Conservation (phyloP, 768 basidiomycete genomes). For the Boletus huronensis region DNA sequence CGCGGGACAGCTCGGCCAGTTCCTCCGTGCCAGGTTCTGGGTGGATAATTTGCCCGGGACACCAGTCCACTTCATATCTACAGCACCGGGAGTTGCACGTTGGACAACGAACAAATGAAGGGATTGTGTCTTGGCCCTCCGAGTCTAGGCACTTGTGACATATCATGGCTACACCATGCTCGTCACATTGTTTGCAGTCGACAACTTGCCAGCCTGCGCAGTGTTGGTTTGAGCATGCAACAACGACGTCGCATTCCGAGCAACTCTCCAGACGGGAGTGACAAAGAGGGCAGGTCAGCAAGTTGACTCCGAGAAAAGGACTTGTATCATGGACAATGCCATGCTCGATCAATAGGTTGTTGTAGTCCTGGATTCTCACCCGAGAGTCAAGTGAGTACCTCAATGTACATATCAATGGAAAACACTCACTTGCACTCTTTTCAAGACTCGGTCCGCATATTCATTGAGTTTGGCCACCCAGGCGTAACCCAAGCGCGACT, state of each 20-base stretch:
- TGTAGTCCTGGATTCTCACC: neutral
- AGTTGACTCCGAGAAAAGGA: neutral
- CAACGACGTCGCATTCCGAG: neutral
- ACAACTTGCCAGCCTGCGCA: neutral
- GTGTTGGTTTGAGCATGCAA: neutral
- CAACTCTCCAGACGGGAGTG: neutral
- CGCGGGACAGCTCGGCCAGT: neutral
- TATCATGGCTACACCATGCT: neutral
- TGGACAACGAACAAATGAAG: neutral
- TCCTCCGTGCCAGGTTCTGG: neutral
- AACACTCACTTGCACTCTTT: neutral
- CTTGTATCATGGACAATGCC: neutral
- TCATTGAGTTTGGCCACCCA: neutral
- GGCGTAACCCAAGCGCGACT: no score
- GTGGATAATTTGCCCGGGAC: neutral
- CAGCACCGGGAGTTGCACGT: constrained; percentile 1
- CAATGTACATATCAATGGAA: neutral
- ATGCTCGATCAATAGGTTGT: neutral
- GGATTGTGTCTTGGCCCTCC: no score
- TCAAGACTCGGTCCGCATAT: neutral
- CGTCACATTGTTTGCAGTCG: neutral
- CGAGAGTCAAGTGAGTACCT: neutral
- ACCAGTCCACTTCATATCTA: neutral
- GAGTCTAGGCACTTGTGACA: neutral
- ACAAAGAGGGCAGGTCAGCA: constrained; percentile 8